These are phyloP conservation scores for Mucor ambiguus DNA, from an alignment of 371 early-diverging fungal species.

Conservation along the genomic window DNA sequence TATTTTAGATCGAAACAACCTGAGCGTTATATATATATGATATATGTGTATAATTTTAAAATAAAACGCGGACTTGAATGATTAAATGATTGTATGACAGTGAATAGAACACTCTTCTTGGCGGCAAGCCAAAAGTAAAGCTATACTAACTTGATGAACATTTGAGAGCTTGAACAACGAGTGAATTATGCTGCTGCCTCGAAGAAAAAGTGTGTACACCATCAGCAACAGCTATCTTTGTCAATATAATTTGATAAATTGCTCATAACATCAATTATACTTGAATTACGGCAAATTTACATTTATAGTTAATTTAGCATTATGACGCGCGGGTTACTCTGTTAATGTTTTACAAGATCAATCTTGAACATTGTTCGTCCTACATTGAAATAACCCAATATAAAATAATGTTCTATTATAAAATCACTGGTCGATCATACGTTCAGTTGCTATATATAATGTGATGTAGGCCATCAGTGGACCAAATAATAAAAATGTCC, in stretches of 20 bases:
- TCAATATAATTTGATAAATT: not conserved
- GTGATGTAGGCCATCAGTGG: not conserved
- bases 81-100: constrained; percentile 4
- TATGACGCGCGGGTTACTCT: not conserved
- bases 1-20: constrained; percentile 2
- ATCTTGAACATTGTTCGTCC: constrained; percentile 15
- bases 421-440: constrained; percentile 17
- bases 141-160: constrained; percentile 3
- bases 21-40: not conserved
- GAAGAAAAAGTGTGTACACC: not conserved
- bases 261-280: not conserved
- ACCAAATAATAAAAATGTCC: not conserved
- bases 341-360: constrained; percentile 22
- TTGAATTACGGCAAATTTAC: not conserved
- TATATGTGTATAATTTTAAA: not conserved
- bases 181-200: not conserved
- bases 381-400: constrained; percentile 11
- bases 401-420: constrained; percentile 13
- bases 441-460: constrained; percentile 3
- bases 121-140: not conserved
- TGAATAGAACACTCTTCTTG: constrained; percentile 8
- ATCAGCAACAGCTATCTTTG: not conserved
- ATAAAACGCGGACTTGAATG: constrained; percentile 6
- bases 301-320: constrained; percentile 2
- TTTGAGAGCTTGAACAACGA: not conserved